phyloP scores from a whole-genome alignment of 768 basidiomycete species.

The Fomitopsis serialis region DNA sequence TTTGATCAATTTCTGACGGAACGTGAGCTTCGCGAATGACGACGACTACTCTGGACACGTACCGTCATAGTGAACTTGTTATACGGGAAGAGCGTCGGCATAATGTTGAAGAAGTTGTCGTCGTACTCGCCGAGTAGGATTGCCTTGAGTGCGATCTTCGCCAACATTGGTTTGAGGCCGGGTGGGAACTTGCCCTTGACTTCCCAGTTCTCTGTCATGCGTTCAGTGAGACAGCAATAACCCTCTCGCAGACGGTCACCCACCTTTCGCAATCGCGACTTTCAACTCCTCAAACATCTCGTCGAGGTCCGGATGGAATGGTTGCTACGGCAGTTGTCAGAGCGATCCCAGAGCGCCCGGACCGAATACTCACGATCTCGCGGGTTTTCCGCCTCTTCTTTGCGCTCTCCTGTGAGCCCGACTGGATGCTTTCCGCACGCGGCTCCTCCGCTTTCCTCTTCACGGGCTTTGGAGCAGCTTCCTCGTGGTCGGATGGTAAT shows the following conservation, averaged over 20 bases:
- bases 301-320: conserved; percentile 71
- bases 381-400: conserved; percentile 72
- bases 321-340: conserved; percentile 32
- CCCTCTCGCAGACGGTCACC: neutral
- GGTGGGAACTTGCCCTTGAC: conserved; percentile 90
- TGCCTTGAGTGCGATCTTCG: conserved; percentile 69
- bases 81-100: conserved; percentile 87
- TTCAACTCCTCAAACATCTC: conserved; percentile 55
- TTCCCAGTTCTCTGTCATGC: conserved; percentile 60
- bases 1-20: conserved; percentile 81
- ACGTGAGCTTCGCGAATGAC: neutral
- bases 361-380: conserved; percentile 43
- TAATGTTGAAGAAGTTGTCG: conserved; percentile 85
- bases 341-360: neutral
- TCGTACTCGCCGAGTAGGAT: conserved; percentile 85
- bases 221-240: neutral
- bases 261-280: conserved; percentile 54
- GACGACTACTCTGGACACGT: conserved; percentile 21
- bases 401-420: conserved; percentile 6
- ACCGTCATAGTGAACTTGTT: conserved; percentile 94
- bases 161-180: conserved; percentile 64
- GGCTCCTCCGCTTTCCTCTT: conserved; percentile 22
- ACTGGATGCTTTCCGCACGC: conserved; percentile 4
- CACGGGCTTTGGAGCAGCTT: conserved; percentile 14
- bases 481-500: conserved; percentile 36